A percentile compares a stretch with the other conserved stretches of the same genome.
These are phyloP conservation scores for Nyssa sinensis DNA, from an alignment of 148 eudicot genomes.

Conservation along the genomic window DNA sequence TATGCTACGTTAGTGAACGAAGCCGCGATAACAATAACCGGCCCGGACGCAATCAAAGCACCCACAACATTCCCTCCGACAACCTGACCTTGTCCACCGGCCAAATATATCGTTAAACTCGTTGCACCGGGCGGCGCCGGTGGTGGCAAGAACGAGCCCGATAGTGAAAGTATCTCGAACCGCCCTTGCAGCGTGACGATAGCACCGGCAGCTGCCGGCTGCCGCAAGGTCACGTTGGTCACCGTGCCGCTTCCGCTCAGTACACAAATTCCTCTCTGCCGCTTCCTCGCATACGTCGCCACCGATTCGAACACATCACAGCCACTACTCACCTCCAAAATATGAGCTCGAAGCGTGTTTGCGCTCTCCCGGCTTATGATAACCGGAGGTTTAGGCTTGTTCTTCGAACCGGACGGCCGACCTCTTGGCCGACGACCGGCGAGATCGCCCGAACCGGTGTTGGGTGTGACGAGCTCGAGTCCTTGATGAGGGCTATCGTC, in stretches of 20 bases:
- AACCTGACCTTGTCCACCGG: slow-evolving; percentile 56
- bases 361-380: slow-evolving; percentile 57
- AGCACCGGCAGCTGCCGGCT: slow-evolving; percentile 40
- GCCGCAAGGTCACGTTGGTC: slow-evolving; percentile 45
- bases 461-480: slow-evolving; percentile 14
- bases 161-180: slow-evolving; percentile 50
- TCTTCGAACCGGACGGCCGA: slow-evolving; percentile 50
- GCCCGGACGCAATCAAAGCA: slow-evolving; percentile 45
- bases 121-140: slow-evolving; percentile 60
- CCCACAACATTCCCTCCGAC: slow-evolving; percentile 59
- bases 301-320: slow-evolving; percentile 51
- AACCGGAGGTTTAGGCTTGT: slow-evolving; percentile 54
- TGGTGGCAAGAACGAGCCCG: slow-evolving; percentile 51
- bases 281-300: slow-evolving; percentile 38
- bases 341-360: slow-evolving; percentile 58
- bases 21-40: slow-evolving; percentile 50
- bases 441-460: slow-evolving; percentile 17
- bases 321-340: slow-evolving; percentile 42
- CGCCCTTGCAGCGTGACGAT: slow-evolving; percentile 46
- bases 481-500: not conserved
- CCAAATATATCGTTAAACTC: slow-evolving; percentile 40
- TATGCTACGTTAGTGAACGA: slow-evolving; percentile 53
- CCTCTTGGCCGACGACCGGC: slow-evolving; percentile 43
- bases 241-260: slow-evolving; percentile 53
- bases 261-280: slow-evolving; percentile 50